A percentile compares a stretch with the other conserved stretches of the same genome.
Conservation (phyloP, 129 eudicot species). For the Apium graveolens region DNA sequence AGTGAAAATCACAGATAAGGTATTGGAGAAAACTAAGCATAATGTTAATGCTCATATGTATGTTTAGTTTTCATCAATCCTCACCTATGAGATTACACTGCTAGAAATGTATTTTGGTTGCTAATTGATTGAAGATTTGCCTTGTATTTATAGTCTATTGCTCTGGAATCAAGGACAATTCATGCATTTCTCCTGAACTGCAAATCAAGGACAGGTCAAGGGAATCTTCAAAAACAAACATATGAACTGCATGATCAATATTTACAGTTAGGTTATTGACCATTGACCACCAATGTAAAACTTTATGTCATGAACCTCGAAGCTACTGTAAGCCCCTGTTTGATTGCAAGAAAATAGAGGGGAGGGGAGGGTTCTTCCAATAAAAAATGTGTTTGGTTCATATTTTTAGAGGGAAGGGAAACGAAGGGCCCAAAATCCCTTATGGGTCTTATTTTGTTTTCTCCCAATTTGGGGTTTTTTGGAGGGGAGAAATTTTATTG, state of each 20-base stretch:
- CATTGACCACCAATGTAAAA: neutral
- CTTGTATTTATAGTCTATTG: neutral
- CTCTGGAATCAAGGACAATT: neutral
- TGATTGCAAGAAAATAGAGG: too few species aligned
- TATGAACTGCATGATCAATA: neutral
- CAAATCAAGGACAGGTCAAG: neutral
- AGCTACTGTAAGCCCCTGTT: too few species aligned
- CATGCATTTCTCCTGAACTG: neutral
- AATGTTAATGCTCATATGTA: neutral
- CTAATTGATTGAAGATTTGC: neutral
- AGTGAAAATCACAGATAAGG: neutral
- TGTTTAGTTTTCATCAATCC: conserved; percentile 6
- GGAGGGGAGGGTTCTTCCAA: too few species aligned
- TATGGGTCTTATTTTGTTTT: too few species aligned
- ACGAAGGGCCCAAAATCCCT: too few species aligned
- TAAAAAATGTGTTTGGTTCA: too few species aligned
- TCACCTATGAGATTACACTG: neutral
- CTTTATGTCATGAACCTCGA: neutral
- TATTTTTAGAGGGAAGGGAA: too few species aligned
- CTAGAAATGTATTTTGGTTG: neutral
- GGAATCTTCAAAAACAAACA: neutral
- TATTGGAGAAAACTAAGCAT: conserved; percentile 9
- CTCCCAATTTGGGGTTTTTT: too few species aligned
- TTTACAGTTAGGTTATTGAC: neutral
- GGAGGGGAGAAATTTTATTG: too few species aligned